Evolutionary conservation across 2,329 filamentous ascomycete genomes (phyloP).

Genomic region (Cladobotryum mycophilum): DNA sequence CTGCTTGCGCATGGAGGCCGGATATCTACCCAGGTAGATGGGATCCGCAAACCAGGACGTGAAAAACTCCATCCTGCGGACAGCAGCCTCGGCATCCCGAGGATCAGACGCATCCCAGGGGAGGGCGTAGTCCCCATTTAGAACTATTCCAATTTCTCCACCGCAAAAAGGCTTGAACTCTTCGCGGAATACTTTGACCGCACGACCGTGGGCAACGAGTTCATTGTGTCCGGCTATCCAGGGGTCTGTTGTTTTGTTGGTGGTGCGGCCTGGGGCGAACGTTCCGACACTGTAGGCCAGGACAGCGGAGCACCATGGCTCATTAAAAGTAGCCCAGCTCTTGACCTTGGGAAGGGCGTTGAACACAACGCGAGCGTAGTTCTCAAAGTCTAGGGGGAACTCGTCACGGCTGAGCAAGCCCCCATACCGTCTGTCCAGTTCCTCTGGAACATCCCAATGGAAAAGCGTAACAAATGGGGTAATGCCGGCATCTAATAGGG

Average conservation of each 20-base stretch:
- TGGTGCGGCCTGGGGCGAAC: conserved; percentile 78
- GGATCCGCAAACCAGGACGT: conserved; percentile 88
- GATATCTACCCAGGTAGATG: conserved; percentile 79
- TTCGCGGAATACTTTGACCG: conserved; percentile 75
- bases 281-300: conserved; percentile 72
- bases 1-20: conserved; percentile 75
- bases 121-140: conserved; percentile 78
- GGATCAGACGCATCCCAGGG: conserved; percentile 77
- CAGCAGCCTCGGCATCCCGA: conserved; percentile 65
- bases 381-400: conserved; percentile 73
- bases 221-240: conserved; percentile 81
- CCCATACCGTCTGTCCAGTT: conserved; percentile 71
- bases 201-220: conserved; percentile 70
- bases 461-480: conserved; percentile 75
- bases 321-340: conserved; percentile 87
- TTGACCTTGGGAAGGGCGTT: conserved; percentile 69
- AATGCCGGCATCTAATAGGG: conserved; percentile 69
- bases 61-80: conserved; percentile 79
- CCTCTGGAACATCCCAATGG: conserved; percentile 83
- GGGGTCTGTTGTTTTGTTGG: conserved; percentile 67
- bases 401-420: conserved; percentile 75
- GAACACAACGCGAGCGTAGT: conserved; percentile 73
- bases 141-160: conserved; percentile 79
- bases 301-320: conserved; percentile 80
- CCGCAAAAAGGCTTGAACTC: conserved; percentile 68